phyloP scores from a whole-genome alignment of 1,284 basidiomycete species.

The Psilocybe mexicana region DNA sequence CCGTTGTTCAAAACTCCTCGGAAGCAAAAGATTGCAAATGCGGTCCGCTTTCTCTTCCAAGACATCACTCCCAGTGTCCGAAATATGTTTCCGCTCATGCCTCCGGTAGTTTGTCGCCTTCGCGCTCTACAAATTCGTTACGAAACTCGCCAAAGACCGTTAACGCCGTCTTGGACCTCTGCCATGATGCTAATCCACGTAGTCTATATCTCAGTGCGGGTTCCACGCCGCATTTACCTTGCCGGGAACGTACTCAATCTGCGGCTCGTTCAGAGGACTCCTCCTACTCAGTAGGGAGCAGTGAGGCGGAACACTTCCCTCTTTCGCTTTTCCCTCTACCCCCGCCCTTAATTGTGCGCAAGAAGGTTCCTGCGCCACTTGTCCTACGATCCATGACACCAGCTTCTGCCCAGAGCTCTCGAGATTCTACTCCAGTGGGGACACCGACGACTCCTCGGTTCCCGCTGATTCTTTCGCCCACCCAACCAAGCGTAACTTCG shows the following conservation, averaged over 20 bases:
- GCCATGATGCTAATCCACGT: slow-evolving; percentile 17
- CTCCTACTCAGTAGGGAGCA: slow-evolving; percentile 9
- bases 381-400: slow-evolving; percentile 34
- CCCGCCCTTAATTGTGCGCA: slow-evolving; percentile 41
- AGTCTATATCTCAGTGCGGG: slow-evolving; percentile 23
- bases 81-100: slow-evolving; percentile 11
- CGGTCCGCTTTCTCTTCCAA: slow-evolving; percentile 6
- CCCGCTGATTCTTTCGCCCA: slow-evolving; percentile 22
- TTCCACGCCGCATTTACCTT: slow-evolving; percentile 31
- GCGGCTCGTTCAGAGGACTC: slow-evolving; percentile 13
- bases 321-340: slow-evolving; percentile 42
- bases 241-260: slow-evolving; percentile 13
- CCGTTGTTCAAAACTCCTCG: slow-evolving; percentile 1
- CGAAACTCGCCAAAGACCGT: slow-evolving; percentile 15
- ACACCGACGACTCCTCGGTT: slow-evolving; percentile 39
- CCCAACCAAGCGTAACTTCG: slow-evolving; percentile 25
- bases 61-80: slow-evolving; percentile 16
- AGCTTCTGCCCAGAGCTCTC: slow-evolving; percentile 37
- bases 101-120: slow-evolving; percentile 4
- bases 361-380: slow-evolving; percentile 39
- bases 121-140: background rate
- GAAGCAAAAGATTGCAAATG: slow-evolving; percentile 15
- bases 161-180: slow-evolving; percentile 21
- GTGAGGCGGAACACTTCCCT: slow-evolving; percentile 28
- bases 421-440: slow-evolving; percentile 41